Percentiles rank a stretch among this genome's conserved stretches.
Conservation (phyloP, 192 early-diverging fungal species). For the Endogone sp. region DNA sequence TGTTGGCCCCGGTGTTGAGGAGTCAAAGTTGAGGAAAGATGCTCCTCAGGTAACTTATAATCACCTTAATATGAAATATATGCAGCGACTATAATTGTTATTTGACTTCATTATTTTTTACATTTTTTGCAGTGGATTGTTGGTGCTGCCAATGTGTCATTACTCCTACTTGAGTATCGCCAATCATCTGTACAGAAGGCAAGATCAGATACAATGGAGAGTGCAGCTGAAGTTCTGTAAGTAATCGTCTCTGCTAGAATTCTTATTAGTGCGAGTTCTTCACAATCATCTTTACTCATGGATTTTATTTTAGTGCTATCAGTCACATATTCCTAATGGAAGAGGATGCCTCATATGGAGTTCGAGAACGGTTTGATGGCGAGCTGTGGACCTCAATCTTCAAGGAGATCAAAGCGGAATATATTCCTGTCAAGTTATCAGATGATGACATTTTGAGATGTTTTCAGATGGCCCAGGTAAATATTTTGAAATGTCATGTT, state of each 20-base stretch:
- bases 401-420: slow-evolving; percentile 13
- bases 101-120: not conserved
- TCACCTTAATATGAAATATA: too few species aligned
- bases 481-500: slow-evolving; percentile 4
- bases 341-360: not conserved
- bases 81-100: not conserved
- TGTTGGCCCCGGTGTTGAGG: slow-evolving; percentile 3
- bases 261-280: slow-evolving; percentile 7
- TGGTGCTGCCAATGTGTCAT: slow-evolving; percentile 4
- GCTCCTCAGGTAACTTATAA: too few species aligned
- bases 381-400: slow-evolving; percentile 4
- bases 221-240: slow-evolving; percentile 12
- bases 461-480: slow-evolving; percentile 6
- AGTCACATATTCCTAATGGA: slow-evolving; percentile 15
- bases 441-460: slow-evolving; percentile 9
- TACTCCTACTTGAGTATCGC: slow-evolving; percentile 11
- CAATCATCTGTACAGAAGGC: slow-evolving; percentile 7
- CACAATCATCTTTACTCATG: not conserved
- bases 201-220: slow-evolving; percentile 5
- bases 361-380: not conserved
- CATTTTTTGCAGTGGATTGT: slow-evolving; percentile 11
- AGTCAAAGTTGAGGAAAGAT: not conserved
- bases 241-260: slow-evolving; percentile 4
- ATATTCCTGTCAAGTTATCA: not conserved
- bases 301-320: slow-evolving; percentile 10